Evolutionary conservation across 139 green algal genomes (phyloP).

Genomic region (Closterium sp.): DNA sequence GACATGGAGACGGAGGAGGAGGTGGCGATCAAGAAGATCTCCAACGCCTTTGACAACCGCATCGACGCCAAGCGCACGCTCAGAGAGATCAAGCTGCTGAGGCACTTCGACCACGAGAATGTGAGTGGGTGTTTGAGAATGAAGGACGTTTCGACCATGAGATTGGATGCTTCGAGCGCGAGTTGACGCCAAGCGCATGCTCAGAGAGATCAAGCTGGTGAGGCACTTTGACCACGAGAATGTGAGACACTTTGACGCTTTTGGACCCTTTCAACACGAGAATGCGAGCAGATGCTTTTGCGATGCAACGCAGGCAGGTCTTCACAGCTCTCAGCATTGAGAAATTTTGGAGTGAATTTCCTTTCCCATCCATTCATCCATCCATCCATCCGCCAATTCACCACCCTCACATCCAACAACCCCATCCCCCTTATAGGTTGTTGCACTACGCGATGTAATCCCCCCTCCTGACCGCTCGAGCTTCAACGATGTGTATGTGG

Average conservation of each 20-base stretch:
- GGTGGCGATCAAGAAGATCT: constrained; percentile 66
- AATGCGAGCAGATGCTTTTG: too few relatives aligned
- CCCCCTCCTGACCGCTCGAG: constrained; percentile 6
- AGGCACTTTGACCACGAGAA: constrained; percentile 60
- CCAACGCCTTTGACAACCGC: constrained; percentile 60
- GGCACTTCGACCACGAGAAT: constrained; percentile 64
- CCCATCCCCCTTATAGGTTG: constrained; percentile 24
- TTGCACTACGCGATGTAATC: constrained; percentile 58
- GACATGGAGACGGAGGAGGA: constrained; percentile 52
- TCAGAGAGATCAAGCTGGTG: constrained; percentile 47
- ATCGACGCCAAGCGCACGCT: constrained; percentile 62
- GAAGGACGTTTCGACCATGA: too few relatives aligned
- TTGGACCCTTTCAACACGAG: background rate
- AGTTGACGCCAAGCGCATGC: background rate
- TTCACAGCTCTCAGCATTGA: too few relatives aligned
- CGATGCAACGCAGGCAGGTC: too few relatives aligned
- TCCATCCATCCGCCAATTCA: background rate
- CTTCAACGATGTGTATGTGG: constrained; percentile 65
- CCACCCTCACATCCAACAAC: background rate
- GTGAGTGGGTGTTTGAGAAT: too few relatives aligned
- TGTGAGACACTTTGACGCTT: constrained; percentile 19
- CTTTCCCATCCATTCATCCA: too few relatives aligned
- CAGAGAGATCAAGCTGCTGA: constrained; percentile 64
- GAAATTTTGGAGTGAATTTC: too few relatives aligned
- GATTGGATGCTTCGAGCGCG: too few relatives aligned